Evolutionary conservation across 2,329 filamentous ascomycete species (phyloP), one percentile per base, ranked within the genome.

Genomic region (Ascochyta pisi): DNA sequence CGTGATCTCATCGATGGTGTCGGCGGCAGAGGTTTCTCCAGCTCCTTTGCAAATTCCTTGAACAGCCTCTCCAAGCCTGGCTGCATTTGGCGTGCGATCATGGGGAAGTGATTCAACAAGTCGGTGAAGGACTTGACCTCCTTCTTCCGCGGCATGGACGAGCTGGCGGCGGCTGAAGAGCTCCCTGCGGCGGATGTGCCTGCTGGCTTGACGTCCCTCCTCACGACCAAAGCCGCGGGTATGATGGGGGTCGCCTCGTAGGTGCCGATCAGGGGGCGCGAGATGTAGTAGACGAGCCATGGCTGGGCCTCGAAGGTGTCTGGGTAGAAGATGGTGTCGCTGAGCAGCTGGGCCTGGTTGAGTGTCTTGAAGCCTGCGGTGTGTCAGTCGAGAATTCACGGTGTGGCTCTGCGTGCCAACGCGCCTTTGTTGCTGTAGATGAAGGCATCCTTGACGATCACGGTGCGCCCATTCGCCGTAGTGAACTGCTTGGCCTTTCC

Each of bases 221-320:
- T 73, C 63, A 50, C 51, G 19, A 64, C 60, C 16, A 73, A 29
- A 3, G 65, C 62, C 1, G 92, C 92, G 3, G 89, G 87, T 4
- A 84, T 76, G 45, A 94, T 88, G 61, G 86, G 88, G 47, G 86
- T 83, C 46, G 92, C 85, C 69, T 96, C 92, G 81, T 89, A 93
- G 1, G 85, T 84, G 23, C 95, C 95, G 19, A 97, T 85, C 47
- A 99, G 80, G 2, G 95, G 95, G 47, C 86, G 88, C 24, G 94
- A 95, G 61, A 99, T 96, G 76, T 93, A 97, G 83, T 98, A 98
- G 57, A 99, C 84, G 39, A 99, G 86, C 92, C 95, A 99, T 83
- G 93, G 91, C 66, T 92, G 89, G 13, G 91, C 89, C 67, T 98
- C 94, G 67, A 91, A 85, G n/a, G 86, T 87, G 69, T 97, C 91